Conservation (phyloP, 164 flowering plant genomes). For the Kingdonia uniflora region DNA sequence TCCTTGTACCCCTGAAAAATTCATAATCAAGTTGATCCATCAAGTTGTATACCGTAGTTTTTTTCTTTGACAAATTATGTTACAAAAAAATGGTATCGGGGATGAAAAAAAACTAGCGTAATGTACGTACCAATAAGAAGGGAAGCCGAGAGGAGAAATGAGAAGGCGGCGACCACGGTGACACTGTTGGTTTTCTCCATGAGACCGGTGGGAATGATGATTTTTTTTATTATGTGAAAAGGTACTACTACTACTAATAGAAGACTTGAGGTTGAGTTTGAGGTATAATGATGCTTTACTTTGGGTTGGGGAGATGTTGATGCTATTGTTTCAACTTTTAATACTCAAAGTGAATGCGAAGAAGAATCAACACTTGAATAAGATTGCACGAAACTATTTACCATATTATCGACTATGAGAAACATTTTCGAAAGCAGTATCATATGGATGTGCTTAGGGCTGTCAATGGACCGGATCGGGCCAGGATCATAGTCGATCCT, state of each 20-base stretch:
- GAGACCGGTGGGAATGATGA: background rate
- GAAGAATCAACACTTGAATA: too few relatives aligned
- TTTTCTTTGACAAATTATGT: background rate
- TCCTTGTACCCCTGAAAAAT: constrained; percentile 34
- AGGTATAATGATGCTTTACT: constrained; percentile 17
- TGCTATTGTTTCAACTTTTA: background rate
- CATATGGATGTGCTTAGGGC: too few relatives aligned
- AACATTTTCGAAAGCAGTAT: too few relatives aligned
- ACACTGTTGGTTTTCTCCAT: background rate
- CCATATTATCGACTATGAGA: too few relatives aligned
- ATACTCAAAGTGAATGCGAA: too few relatives aligned
- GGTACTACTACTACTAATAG: background rate
- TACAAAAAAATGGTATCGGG: background rate
- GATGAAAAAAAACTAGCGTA: too few relatives aligned
- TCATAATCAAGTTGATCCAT: background rate
- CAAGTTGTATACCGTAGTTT: background rate
- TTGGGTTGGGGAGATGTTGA: constrained; percentile 7
- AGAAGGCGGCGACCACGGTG: background rate
- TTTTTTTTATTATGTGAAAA: background rate
- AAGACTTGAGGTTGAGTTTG: background rate
- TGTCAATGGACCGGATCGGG: too few relatives aligned
- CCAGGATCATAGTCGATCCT: too few relatives aligned
- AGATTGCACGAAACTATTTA: too few relatives aligned
- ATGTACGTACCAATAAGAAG: too few relatives aligned
- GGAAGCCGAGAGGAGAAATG: background rate